These are phyloP conservation scores for Viridothelium virens DNA, from an alignment of 495 filamentous ascomycete genomes.

Conservation along the genomic window DNA sequence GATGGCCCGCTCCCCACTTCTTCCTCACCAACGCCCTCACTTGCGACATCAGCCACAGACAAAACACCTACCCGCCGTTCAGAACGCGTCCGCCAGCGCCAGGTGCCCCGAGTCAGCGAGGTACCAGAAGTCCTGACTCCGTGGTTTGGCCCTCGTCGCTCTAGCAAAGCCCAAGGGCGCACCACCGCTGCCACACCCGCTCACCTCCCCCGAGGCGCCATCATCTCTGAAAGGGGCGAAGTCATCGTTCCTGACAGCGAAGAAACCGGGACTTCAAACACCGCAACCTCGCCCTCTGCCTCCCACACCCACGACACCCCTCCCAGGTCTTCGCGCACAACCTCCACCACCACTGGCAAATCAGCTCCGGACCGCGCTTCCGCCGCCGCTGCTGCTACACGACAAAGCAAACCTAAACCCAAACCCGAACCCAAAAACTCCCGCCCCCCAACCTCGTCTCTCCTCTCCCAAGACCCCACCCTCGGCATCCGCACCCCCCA, in stretches of 20 bases:
- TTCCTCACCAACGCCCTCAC: not conserved
- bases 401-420: not conserved
- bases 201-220: not conserved
- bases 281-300: not conserved
- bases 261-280: not conserved
- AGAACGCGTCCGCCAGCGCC: not conserved
- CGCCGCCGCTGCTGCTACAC: not conserved
- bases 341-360: not conserved
- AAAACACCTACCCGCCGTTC: not conserved
- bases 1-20: not conserved
- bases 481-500: constrained; percentile 53
- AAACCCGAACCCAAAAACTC: not conserved
- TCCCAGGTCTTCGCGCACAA: not conserved
- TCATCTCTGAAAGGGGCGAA: not conserved
- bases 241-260: constrained; percentile 1
- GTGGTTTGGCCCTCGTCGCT: constrained; percentile 29
- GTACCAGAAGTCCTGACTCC: constrained; percentile 29
- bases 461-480: constrained; percentile 5
- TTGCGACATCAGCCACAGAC: not conserved
- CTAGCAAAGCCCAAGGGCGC: constrained; percentile 8
- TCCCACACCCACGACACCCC: not conserved
- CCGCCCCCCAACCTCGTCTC: not conserved
- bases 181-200: not conserved
- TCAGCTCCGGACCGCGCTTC: not conserved
- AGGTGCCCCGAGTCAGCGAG: constrained; percentile 16